These are phyloP conservation scores for Plectosphaerella cucumerina DNA, from an alignment of 2,329 filamentous ascomycete species.

Conservation along the genomic window DNA sequence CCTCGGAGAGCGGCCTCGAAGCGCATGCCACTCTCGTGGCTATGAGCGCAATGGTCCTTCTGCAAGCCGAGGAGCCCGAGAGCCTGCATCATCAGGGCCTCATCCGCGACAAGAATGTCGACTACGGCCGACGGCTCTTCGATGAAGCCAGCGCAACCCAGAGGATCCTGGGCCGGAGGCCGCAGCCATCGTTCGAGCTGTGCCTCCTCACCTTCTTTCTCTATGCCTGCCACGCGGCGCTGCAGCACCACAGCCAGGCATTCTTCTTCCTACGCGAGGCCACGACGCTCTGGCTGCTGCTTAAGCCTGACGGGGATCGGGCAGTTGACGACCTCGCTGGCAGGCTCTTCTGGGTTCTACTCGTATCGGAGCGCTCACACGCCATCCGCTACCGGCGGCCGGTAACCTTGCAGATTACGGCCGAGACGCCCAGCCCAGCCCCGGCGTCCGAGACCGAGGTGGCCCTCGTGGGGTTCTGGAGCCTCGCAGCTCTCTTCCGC, in stretches of 20 bases:
- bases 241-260: conserved; percentile 38
- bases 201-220: conserved; percentile 38
- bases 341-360: conserved; percentile 38
- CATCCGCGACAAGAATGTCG: conserved; percentile 28
- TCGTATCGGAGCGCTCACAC: conserved; percentile 39
- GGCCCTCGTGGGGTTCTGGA: conserved; percentile 32
- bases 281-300: conserved; percentile 32
- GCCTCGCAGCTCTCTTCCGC: conserved; percentile 33
- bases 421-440: conserved; percentile 16
- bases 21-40: conserved; percentile 30
- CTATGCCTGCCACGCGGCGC: conserved; percentile 36
- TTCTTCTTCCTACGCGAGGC: conserved; percentile 39
- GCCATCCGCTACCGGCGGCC: conserved; percentile 39
- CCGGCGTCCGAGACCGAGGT: conserved; percentile 20
- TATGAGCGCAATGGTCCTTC: conserved; percentile 34
- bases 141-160: conserved; percentile 27
- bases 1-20: conserved; percentile 24
- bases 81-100: conserved; percentile 24
- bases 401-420: conserved; percentile 36
- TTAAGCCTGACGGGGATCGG: conserved; percentile 22
- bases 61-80: conserved; percentile 34
- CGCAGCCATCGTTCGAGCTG: conserved; percentile 31
- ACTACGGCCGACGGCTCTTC: conserved; percentile 32
- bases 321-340: conserved; percentile 20
- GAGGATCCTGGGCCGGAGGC: conserved; percentile 24